Conservation (phyloP, 1,284 basidiomycete species). For the Leucoagaricus sp. region DNA sequence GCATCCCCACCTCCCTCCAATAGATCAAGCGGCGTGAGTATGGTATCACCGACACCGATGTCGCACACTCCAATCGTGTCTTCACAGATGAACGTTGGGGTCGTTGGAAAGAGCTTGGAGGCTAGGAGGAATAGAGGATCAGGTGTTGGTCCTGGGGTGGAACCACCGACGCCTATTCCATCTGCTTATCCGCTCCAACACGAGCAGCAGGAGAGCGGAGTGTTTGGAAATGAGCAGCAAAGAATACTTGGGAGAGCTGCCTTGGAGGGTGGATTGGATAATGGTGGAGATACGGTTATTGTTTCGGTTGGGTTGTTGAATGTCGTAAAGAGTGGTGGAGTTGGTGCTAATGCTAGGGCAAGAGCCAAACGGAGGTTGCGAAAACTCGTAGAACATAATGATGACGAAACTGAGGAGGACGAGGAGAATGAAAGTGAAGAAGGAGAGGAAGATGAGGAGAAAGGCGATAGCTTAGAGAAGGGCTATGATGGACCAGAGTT, state of each 20-base stretch:
- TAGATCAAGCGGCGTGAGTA: conserved; percentile 36
- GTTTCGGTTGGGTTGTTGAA: conserved; percentile 73
- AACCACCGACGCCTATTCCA: conserved; percentile 60
- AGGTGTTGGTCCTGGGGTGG: background rate
- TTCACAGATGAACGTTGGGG: conserved; percentile 34
- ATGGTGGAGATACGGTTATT: conserved; percentile 58
- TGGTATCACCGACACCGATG: conserved; percentile 51
- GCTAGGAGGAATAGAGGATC: conserved; percentile 55
- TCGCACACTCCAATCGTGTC: conserved; percentile 58
- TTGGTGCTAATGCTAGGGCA: conserved; percentile 21
- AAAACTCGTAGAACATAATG: too few species aligned
- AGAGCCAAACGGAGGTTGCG: too few species aligned
- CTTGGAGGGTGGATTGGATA: background rate
- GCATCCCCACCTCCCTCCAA: conserved; percentile 64
- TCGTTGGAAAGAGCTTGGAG: conserved; percentile 62
- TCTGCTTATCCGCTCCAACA: conserved; percentile 18
- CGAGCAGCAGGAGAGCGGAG: background rate
- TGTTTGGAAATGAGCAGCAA: background rate
- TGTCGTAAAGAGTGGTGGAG: conserved; percentile 13
- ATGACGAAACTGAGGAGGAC: conserved; percentile 21
- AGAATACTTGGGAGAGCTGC: background rate
- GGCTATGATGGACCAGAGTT: conserved; percentile 14
- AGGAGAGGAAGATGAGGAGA: conserved; percentile 14
- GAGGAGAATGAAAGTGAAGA: conserved; percentile 6
- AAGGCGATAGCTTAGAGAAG: background rate